Evolutionary conservation across 768 basidiomycete genomes (phyloP).

Genomic region (Tylopilus sp.): DNA sequence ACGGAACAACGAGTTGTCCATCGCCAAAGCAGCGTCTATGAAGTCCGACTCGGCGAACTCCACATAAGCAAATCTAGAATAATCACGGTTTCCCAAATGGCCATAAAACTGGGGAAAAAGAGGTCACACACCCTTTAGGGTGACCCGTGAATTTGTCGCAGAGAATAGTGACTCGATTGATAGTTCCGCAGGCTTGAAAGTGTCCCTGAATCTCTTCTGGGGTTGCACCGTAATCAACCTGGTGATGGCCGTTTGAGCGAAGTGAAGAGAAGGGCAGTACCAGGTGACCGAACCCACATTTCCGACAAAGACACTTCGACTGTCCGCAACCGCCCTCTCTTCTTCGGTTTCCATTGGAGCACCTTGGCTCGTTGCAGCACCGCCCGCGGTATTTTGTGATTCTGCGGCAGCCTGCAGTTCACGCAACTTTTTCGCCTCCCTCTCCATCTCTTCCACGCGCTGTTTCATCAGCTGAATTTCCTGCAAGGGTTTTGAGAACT

Average conservation of each 20-base stretch:
- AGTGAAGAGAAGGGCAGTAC: constrained; percentile 6
- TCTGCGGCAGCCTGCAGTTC: constrained; percentile 82
- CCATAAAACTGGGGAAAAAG: background rate
- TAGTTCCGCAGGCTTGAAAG: constrained; percentile 96
- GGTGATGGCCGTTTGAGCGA: constrained; percentile 8
- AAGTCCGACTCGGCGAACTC: constrained; percentile 94
- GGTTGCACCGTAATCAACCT: constrained; percentile 98
- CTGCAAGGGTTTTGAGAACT: constrained; percentile 36
- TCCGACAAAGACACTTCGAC: constrained; percentile 90
- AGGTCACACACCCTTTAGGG: constrained; percentile 79
- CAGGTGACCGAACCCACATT: constrained; percentile 62
- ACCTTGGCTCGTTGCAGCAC: constrained; percentile 41
- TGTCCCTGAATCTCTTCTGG: constrained; percentile 98
- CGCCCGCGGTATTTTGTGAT: constrained; percentile 47
- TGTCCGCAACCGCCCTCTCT: constrained; percentile 77
- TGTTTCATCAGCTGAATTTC: constrained; percentile 91
- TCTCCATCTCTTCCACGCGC: constrained; percentile 90
- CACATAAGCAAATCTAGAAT: constrained; percentile 88
- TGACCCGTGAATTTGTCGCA: constrained; percentile 99
- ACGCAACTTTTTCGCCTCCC: constrained; percentile 82
- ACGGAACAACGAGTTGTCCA: constrained; percentile 96
- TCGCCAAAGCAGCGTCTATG: constrained; percentile 84
- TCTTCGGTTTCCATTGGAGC: constrained; percentile 76
- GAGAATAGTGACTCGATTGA: constrained; percentile 97
- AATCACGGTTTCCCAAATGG: constrained; percentile 8